Evolutionary conservation across 179 eudicot genomes (phyloP).

Genomic region (Dionaea muscipula): DNA sequence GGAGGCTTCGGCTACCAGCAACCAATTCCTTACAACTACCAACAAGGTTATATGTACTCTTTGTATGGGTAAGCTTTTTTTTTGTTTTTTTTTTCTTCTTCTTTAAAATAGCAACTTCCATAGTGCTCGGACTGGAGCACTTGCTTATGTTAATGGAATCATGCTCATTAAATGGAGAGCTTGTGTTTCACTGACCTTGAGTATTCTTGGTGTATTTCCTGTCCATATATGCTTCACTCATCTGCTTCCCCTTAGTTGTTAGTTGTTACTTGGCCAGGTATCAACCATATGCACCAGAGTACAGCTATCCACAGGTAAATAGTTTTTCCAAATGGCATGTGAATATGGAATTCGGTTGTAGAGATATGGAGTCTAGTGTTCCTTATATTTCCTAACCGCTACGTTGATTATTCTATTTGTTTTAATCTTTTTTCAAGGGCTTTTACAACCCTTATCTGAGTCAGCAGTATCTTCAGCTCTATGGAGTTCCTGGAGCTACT

Average conservation of each 20-base stretch:
- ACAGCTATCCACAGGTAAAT: constrained; percentile 61
- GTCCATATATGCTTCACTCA: background rate
- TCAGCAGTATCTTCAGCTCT: constrained; percentile 79
- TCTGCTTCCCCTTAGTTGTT: background rate
- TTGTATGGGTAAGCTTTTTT: constrained; percentile 46
- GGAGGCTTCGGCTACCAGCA: constrained; percentile 41
- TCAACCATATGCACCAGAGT: constrained; percentile 62
- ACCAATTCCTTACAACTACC: constrained; percentile 49
- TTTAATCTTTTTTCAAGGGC: constrained; percentile 35
- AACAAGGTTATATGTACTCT: constrained; percentile 66
- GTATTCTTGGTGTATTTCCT: too few relatives aligned
- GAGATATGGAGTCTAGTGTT: too few relatives aligned
- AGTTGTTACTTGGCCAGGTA: constrained; percentile 28
- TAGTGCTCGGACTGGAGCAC: background rate
- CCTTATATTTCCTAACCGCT: background rate
- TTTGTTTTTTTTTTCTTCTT: too few relatives aligned
- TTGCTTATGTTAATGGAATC: background rate
- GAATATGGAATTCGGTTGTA: background rate
- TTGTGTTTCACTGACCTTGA: too few relatives aligned
- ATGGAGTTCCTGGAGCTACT: constrained; percentile 75
- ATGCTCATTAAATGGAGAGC: too few relatives aligned
- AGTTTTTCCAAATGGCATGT: constrained; percentile 8
- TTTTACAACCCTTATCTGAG: constrained; percentile 62
- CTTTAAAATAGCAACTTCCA: background rate
- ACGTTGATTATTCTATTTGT: background rate